Percentiles rank a stretch among this genome's conserved stretches.
phyloP scores from a whole-genome alignment of 768 basidiomycete species.

The Imleria badia region DNA sequence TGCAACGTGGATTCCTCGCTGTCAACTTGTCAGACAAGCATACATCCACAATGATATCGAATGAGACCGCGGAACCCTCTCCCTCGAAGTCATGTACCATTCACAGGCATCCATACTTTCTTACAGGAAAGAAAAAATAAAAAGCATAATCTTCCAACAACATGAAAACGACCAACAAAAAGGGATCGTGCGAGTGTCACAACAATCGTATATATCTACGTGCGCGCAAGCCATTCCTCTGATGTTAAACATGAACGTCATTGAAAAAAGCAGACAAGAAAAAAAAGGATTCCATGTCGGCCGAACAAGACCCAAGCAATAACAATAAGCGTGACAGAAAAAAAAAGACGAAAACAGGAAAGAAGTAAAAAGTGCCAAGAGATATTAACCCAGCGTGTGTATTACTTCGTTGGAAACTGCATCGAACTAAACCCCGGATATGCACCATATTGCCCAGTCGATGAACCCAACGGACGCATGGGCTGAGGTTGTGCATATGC shows the following conservation, averaged over 20 bases:
- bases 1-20: too few species aligned
- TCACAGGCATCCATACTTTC: constrained; percentile 29
- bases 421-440: constrained; percentile 24
- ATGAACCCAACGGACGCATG: constrained; percentile 14
- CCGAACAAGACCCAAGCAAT: constrained; percentile 16
- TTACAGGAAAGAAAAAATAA: constrained; percentile 27
- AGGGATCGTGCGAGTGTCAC: neutral
- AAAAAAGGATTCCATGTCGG: neutral
- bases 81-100: neutral
- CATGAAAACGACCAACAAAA: neutral
- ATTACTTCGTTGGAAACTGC: constrained; percentile 22
- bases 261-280: neutral
- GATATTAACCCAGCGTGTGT: neutral
- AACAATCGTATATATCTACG: neutral
- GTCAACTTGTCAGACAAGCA: too few species aligned
- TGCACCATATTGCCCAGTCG: constrained; percentile 18
- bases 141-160: neutral
- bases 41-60: too few species aligned
- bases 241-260: neutral
- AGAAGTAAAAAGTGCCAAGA: neutral
- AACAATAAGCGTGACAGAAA: constrained; percentile 19
- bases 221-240: neutral
- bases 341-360: neutral
- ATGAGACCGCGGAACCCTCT: too few species aligned
- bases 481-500: constrained; percentile 28